Percentiles rank a stretch among this genome's conserved stretches.
These are phyloP conservation scores for Buxus sempervirens DNA, from an alignment of 164 flowering plant genomes.

Conservation along the genomic window DNA sequence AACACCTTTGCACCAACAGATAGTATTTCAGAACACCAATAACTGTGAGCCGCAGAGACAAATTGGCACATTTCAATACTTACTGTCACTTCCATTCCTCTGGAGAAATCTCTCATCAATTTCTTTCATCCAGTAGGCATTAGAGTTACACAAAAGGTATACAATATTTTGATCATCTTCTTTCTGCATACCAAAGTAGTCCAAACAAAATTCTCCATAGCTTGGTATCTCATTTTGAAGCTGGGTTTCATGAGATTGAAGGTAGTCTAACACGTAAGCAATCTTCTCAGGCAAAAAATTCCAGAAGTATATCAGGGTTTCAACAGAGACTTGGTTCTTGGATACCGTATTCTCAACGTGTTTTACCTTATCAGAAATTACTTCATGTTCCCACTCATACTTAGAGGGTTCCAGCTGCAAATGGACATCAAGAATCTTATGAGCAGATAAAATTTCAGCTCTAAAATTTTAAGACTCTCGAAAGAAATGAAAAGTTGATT, in stretches of 20 bases:
- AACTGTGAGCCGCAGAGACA: too few species aligned
- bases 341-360: conserved; percentile 21
- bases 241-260: too few species aligned
- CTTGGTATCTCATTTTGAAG: too few species aligned
- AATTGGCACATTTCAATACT: conserved; percentile 29
- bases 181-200: conserved; percentile 50
- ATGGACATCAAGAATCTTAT: conserved; percentile 54
- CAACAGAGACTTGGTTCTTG: conserved; percentile 27
- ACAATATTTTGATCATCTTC: conserved; percentile 3
- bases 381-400: conserved; percentile 36
- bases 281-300: conserved; percentile 37
- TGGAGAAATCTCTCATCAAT: too few species aligned
- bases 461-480: conserved; percentile 21
- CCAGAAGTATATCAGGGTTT: conserved; percentile 53
- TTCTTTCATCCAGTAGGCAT: too few species aligned
- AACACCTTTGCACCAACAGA: conserved; percentile 37
- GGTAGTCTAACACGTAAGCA: conserved; percentile 26
- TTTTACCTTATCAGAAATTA: conserved; percentile 18
- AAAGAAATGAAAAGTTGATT: conserved; percentile 25
- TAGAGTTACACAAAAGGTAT: conserved; percentile 31
- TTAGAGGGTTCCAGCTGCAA: conserved; percentile 22
- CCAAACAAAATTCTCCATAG: conserved; percentile 42
- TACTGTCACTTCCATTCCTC: conserved; percentile 20
- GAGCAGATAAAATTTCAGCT: conserved; percentile 37
- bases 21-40: too few species aligned